phyloP scores from a whole-genome alignment of 1,284 basidiomycete species.

The Cryptococcus sp. region DNA sequence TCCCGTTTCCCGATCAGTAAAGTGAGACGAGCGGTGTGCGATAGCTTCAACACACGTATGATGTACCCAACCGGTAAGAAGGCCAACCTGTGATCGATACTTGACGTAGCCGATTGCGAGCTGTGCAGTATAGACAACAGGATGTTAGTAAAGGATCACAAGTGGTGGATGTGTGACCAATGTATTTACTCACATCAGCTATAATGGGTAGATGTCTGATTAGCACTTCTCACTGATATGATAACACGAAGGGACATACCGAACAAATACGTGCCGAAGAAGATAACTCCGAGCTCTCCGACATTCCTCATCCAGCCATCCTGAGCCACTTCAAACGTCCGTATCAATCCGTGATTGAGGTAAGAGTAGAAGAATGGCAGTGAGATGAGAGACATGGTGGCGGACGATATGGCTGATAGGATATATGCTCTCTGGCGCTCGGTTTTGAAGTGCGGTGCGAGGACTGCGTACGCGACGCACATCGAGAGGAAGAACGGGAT shows the following conservation, averaged over 20 bases:
- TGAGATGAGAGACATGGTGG: conserved; percentile 56
- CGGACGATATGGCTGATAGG: conserved; percentile 57
- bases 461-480: conserved; percentile 45
- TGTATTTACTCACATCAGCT: conserved; percentile 28
- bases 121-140: conserved; percentile 16
- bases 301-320: conserved; percentile 31
- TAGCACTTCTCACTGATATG: not conserved
- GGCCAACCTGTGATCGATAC: conserved; percentile 54
- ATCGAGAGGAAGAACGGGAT: conserved; percentile 19
- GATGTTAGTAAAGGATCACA: not conserved
- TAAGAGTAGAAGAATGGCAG: conserved; percentile 59
- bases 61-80: conserved; percentile 65
- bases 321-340: conserved; percentile 23
- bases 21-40: too few species aligned
- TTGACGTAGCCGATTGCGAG: conserved; percentile 40
- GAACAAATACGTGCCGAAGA: conserved; percentile 49
- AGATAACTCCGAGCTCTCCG: conserved; percentile 31
- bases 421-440: conserved; percentile 60
- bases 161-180: conserved; percentile 13
- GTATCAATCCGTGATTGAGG: conserved; percentile 34
- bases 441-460: conserved; percentile 50
- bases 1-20: too few species aligned
- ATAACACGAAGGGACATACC: conserved; percentile 24
- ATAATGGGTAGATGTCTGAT: not conserved
- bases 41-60: conserved; percentile 50